phyloP scores from a whole-genome alignment of 441 rosid genomes.

The Hura crepitans region DNA sequence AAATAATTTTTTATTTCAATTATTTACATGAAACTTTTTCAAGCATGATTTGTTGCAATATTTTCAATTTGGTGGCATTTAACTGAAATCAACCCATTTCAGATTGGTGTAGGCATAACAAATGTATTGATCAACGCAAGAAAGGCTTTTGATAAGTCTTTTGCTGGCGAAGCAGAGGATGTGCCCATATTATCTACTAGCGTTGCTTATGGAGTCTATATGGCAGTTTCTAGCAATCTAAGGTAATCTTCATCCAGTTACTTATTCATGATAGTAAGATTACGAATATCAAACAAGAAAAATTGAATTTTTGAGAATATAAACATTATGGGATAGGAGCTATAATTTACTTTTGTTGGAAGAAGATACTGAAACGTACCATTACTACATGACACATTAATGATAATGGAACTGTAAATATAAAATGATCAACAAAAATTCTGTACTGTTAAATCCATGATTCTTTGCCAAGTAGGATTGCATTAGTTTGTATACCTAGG shows the following conservation, averaged over 20 bases:
- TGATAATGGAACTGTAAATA: not conserved
- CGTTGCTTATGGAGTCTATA: constrained; percentile 73
- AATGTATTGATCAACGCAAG: constrained; percentile 66
- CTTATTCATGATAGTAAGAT: not conserved
- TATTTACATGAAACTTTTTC: not conserved
- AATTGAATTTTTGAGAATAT: constrained; percentile 3
- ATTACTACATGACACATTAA: not conserved
- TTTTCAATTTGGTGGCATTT: constrained; percentile 3
- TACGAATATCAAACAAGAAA: no score
- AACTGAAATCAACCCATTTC: constrained; percentile 16
- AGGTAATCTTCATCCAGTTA: constrained; percentile 37
- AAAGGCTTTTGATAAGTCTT: constrained; percentile 52
- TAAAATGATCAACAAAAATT: not conserved
- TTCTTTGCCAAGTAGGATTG: not conserved
- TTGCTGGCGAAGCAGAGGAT: constrained; percentile 65
- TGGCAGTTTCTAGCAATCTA: constrained; percentile 91
- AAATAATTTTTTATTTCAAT: not conserved
- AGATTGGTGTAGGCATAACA: constrained; percentile 89
- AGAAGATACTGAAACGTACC: not conserved
- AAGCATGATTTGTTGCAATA: not conserved
- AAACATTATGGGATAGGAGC: not conserved
- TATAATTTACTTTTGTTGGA: not conserved
- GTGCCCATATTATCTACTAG: constrained; percentile 83
- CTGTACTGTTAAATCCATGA: not conserved
- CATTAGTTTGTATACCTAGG: not conserved